Percentiles rank a stretch among this genome's conserved stretches.
These are phyloP conservation scores for Cyathus striatus DNA, from an alignment of 768 basidiomycete species.

Conservation along the genomic window DNA sequence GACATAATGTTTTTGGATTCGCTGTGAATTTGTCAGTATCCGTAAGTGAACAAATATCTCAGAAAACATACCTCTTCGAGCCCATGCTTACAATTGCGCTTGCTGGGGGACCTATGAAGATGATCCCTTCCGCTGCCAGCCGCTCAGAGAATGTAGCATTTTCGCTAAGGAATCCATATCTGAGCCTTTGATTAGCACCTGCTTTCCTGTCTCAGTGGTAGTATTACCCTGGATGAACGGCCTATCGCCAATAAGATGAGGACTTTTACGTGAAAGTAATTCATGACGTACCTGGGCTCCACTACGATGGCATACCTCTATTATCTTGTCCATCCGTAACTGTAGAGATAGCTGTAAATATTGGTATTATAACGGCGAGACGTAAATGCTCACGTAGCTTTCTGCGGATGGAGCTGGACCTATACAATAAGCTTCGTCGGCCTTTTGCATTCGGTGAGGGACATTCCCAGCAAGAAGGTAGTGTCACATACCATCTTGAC, in stretches of 20 bases:
- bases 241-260: slow-evolving; percentile 40
- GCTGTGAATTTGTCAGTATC: slow-evolving; percentile 26
- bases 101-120: slow-evolving; percentile 88
- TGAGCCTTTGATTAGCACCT: too few relatives aligned
- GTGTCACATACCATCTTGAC: slow-evolving; percentile 58
- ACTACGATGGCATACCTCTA: slow-evolving; percentile 73
- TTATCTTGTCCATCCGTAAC: slow-evolving; percentile 85
- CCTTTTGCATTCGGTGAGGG: slow-evolving; percentile 27
- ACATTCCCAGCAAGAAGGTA: not conserved
- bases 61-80: slow-evolving; percentile 68
- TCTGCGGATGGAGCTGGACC: slow-evolving; percentile 87
- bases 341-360: too few relatives aligned
- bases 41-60: not conserved
- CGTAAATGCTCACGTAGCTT: slow-evolving; percentile 67
- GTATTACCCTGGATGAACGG: slow-evolving; percentile 86
- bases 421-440: slow-evolving; percentile 89
- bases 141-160: slow-evolving; percentile 77
- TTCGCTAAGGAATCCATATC: slow-evolving; percentile 90
- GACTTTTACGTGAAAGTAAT: not conserved
- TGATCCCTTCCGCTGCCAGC: slow-evolving; percentile 73
- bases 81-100: slow-evolving; percentile 92
- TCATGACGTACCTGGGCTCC: slow-evolving; percentile 71
- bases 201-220: too few relatives aligned
- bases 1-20: slow-evolving; percentile 97
- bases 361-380: not conserved